Percentiles rank a stretch among this genome's conserved stretches.
These are phyloP conservation scores for Pascua guehoae DNA, from an alignment of 1,284 basidiomycete genomes.

Conservation along the genomic window DNA sequence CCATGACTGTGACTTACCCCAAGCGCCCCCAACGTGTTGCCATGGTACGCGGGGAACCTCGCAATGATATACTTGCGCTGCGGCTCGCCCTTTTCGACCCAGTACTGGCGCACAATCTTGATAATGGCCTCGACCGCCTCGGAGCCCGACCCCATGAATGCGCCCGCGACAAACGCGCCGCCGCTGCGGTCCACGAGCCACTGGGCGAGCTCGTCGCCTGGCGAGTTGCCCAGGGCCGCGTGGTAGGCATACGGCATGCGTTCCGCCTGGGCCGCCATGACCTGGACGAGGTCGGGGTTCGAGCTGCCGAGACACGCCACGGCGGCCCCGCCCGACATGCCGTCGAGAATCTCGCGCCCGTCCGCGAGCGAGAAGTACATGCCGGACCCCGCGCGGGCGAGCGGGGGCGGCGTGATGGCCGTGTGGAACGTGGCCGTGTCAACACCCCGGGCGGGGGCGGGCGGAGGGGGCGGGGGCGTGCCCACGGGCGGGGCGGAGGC, in stretches of 20 bases:
- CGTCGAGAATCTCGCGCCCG: conserved; percentile 30
- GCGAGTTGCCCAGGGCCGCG: conserved; percentile 16
- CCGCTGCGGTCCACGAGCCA: conserved; percentile 21
- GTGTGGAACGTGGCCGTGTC: conserved; percentile 7
- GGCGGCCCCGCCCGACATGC: conserved; percentile 65
- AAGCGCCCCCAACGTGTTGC: conserved; percentile 63
- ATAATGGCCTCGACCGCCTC: conserved; percentile 35
- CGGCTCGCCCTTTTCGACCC: conserved; percentile 63
- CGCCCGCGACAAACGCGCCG: conserved; percentile 27
- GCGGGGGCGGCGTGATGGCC: conserved; percentile 5
- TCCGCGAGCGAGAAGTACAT: conserved; percentile 22
- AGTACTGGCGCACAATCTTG: conserved; percentile 39
- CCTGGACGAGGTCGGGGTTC: conserved; percentile 55
- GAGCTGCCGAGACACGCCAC: conserved; percentile 72
- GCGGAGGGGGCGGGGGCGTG: neutral
- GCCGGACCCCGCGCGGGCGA: conserved; percentile 17
- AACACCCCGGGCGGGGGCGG: neutral
- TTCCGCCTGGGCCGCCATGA: conserved; percentile 24
- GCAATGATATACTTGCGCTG: conserved; percentile 72
- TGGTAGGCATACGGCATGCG: conserved; percentile 33
- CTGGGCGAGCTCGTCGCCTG: conserved; percentile 24
- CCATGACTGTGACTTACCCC: conserved; percentile 21
- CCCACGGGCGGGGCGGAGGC: neutral
- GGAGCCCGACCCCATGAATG: conserved; percentile 24
- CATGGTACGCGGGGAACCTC: conserved; percentile 75